phyloP scores from a whole-genome alignment of 495 filamentous ascomycete genomes.

The Pyronema omphalodes region DNA sequence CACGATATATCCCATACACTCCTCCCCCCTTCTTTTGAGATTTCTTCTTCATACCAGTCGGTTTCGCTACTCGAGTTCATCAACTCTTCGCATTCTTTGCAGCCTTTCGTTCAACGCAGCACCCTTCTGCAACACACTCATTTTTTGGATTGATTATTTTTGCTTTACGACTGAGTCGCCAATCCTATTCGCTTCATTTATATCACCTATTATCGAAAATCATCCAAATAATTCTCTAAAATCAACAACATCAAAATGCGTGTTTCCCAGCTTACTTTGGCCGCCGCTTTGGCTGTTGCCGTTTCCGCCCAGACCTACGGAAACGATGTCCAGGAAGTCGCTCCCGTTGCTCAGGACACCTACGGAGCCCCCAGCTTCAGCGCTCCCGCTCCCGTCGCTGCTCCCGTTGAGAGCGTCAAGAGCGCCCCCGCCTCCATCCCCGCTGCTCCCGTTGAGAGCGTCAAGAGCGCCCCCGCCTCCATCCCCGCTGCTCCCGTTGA shows the following conservation, averaged over 20 bases:
- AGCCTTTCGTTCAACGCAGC: not conserved
- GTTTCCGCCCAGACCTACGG: not conserved
- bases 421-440: no score
- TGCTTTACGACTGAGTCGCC: not conserved
- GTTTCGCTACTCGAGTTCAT: not conserved
- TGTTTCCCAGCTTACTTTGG: not conserved
- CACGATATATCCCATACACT: not conserved
- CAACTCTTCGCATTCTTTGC: not conserved
- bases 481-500: no score
- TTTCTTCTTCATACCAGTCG: not conserved
- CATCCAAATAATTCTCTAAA: not conserved
- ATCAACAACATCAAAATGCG: not conserved
- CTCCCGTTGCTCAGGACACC: not conserved
- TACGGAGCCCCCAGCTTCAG: not conserved
- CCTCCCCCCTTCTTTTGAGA: not conserved
- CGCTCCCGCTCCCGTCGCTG: no score
- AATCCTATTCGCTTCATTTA: not conserved
- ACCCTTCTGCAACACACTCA: not conserved
- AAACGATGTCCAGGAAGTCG: no score
- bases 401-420: no score
- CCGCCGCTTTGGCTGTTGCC: not conserved
- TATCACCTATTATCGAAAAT: not conserved
- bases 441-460: no score
- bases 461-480: no score
- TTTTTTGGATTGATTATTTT: not conserved